Conservation (phyloP, 352 stramenopile species). For the Phytopythium chamaehyphon region DNA sequence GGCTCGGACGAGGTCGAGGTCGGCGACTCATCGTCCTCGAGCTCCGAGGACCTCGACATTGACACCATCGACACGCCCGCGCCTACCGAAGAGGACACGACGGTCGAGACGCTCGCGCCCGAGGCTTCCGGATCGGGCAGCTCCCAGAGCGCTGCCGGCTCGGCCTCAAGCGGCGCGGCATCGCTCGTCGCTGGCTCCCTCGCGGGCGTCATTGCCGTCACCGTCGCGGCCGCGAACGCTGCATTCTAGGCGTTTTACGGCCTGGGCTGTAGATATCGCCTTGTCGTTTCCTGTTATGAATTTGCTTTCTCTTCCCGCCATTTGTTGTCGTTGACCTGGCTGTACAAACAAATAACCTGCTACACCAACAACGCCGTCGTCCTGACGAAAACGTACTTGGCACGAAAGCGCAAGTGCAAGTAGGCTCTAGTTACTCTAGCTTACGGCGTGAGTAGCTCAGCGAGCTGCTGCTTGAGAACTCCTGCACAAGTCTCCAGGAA, state of each 20-base stretch:
- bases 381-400: too few species aligned
- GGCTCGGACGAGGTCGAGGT: slow-evolving; percentile 1
- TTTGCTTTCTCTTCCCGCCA: too few species aligned
- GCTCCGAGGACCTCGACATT: slow-evolving; percentile 7
- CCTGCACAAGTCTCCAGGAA: slow-evolving; percentile 5
- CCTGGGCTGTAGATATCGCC: background rate
- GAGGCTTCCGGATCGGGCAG: slow-evolving; percentile 1
- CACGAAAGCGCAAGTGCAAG: too few species aligned
- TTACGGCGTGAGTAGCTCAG: slow-evolving; percentile 1
- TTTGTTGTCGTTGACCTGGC: too few species aligned
- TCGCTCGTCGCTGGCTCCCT: slow-evolving; percentile 1
- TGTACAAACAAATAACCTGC: too few species aligned
- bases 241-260: background rate
- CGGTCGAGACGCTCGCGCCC: slow-evolving; percentile 7
- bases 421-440: too few species aligned
- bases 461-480: slow-evolving; percentile 2
- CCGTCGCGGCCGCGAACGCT: background rate
- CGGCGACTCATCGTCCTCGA: slow-evolving; percentile 1
- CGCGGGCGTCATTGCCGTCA: slow-evolving; percentile 2
- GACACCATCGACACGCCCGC: slow-evolving; percentile 7
- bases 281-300: too few species aligned
- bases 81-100: slow-evolving; percentile 7
- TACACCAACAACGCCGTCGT: too few species aligned
- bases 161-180: slow-evolving; percentile 2
- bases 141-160: background rate